These are phyloP conservation scores for Candida fluviatilis DNA, from an alignment of 805 yeast species.

Conservation along the genomic window DNA sequence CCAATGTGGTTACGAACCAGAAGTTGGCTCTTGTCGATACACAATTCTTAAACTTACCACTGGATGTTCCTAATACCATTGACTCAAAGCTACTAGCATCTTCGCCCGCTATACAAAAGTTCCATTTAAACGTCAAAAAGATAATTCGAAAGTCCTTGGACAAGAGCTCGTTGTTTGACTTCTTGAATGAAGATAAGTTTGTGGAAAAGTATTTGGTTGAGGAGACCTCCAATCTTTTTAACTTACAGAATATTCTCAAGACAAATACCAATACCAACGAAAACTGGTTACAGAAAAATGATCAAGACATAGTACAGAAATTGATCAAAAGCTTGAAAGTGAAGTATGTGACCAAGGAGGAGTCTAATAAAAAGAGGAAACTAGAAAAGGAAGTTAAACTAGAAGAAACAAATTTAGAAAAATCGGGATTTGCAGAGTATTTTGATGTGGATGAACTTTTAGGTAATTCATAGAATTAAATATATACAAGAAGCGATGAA, in stretches of 20 bases:
- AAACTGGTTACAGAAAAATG: conserved; percentile 3
- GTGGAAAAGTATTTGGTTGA: conserved; percentile 17
- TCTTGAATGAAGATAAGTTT: conserved; percentile 21
- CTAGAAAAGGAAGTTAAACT: neutral
- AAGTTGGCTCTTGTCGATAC: conserved; percentile 11
- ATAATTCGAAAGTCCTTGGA: conserved; percentile 20
- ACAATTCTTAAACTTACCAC: conserved; percentile 6
- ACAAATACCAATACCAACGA: conserved; percentile 10
- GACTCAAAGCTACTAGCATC: conserved; percentile 19
- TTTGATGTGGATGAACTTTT: conserved; percentile 10
- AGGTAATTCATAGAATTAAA: neutral
- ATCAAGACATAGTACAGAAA: conserved; percentile 11
- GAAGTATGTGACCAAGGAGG: conserved; percentile 18
- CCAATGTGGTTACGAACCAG: conserved; percentile 11
- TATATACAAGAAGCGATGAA: neutral
- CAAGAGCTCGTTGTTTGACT: conserved; percentile 15
- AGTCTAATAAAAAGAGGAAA: conserved; percentile 11
- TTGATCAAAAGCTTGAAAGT: conserved; percentile 21
- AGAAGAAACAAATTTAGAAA: conserved; percentile 3
- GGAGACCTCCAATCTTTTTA: conserved; percentile 27
- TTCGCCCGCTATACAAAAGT: conserved; percentile 30
- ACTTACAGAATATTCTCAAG: conserved; percentile 22
- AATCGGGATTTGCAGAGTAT: conserved; percentile 7
- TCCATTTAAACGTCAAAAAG: conserved; percentile 19
- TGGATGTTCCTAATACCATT: conserved; percentile 3